These are phyloP conservation scores for Phellinidium pouzarii DNA, from an alignment of 1,284 basidiomycete genomes.

Conservation along the genomic window DNA sequence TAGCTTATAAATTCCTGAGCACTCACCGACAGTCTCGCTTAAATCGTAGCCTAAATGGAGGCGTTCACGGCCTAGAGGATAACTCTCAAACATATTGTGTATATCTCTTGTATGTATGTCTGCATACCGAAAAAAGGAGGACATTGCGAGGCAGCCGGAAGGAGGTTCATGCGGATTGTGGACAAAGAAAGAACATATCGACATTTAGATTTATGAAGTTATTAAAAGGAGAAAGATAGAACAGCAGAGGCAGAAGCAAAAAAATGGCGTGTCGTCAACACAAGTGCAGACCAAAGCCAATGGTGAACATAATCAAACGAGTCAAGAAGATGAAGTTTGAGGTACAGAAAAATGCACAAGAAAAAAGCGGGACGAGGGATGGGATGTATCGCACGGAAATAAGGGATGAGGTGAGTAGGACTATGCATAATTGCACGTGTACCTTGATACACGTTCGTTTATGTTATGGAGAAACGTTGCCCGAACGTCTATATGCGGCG, in stretches of 20 bases:
- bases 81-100: no score
- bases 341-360: background rate
- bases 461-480: background rate
- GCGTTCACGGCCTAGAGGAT: no score
- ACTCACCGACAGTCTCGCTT: no score
- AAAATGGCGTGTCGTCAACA: background rate
- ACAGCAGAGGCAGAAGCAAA: background rate
- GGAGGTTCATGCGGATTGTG: background rate
- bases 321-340: background rate
- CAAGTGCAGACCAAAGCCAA: background rate
- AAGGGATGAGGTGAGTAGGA: background rate
- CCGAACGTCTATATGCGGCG: background rate
- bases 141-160: background rate
- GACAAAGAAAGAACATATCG: background rate
- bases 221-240: background rate
- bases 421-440: background rate
- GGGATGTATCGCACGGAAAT: constrained; percentile 2
- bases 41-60: no score
- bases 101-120: background rate
- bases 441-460: background rate
- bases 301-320: background rate
- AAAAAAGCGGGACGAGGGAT: background rate
- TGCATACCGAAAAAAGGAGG: background rate
- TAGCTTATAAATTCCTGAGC: no score
- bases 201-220: background rate